Evolutionary conservation across 2,329 filamentous ascomycete genomes (phyloP).

Genomic region (Pseudofabraea citricarpa): DNA sequence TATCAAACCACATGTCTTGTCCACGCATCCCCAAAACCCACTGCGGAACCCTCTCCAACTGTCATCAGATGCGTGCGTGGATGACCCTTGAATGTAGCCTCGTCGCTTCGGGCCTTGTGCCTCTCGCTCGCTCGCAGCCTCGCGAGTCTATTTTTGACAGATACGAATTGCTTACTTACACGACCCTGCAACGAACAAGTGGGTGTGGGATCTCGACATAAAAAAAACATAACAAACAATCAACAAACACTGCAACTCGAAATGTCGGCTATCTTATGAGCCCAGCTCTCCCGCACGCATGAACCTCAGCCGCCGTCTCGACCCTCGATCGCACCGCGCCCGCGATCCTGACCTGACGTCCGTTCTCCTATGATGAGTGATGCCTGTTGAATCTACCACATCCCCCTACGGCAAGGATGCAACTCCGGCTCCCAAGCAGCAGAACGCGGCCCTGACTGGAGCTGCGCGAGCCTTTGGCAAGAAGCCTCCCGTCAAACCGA

Average conservation of each 20-base stretch:
- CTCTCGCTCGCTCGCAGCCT: too few relatives aligned
- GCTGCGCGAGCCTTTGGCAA: slow-evolving; percentile 43
- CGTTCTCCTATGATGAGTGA: slow-evolving; percentile 14
- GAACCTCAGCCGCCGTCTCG: slow-evolving; percentile 7
- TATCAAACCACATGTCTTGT: too few relatives aligned
- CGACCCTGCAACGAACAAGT: too few relatives aligned
- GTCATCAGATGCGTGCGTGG: too few relatives aligned
- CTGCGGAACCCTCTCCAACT: too few relatives aligned
- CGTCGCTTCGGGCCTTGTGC: too few relatives aligned
- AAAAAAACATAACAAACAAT: too few relatives aligned
- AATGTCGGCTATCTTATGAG: slow-evolving; percentile 8
- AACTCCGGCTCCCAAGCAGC: slow-evolving; percentile 13
- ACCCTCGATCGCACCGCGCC: slow-evolving; percentile 12
- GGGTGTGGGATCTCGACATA: too few relatives aligned
- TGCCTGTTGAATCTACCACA: slow-evolving; percentile 8
- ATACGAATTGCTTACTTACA: too few relatives aligned
- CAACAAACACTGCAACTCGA: neutral
- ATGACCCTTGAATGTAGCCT: too few relatives aligned
- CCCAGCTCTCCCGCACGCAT: slow-evolving; percentile 8
- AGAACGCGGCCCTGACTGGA: slow-evolving; percentile 41
- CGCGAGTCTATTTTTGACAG: too few relatives aligned
- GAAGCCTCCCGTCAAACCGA: slow-evolving; percentile 34
- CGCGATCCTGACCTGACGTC: slow-evolving; percentile 13
- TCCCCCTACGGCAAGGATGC: slow-evolving; percentile 12
- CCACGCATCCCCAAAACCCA: too few relatives aligned